Base-by-base conservation (phyloP, 2,329 filamentous ascomycete genomes). In the Ophiocordyceps unilateralis region DNA sequence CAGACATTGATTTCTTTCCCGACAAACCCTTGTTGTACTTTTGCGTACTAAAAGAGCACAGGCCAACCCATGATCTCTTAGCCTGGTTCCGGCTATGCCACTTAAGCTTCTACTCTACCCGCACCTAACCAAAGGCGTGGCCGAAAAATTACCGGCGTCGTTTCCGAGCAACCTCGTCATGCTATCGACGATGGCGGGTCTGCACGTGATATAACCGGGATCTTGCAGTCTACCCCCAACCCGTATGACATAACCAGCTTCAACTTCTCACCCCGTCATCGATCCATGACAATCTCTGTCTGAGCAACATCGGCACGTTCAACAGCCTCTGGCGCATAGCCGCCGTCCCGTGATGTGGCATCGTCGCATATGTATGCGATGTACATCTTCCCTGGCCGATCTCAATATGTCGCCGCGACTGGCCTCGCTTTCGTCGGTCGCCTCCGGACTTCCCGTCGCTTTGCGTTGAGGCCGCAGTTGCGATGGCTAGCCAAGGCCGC, bases 371-470 rank as follows among this genome's bases (percentile, higher is more conserved):
- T 59, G 50, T 54, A 48, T 47, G 56, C 58, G 51, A 54, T 62
- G 39, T 44, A 48, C 46, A 48, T 53, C 44, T 49, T 50, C 43
- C 52, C 53, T 55, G 57, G 62, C 47, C 62, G 55, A 46, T 48
- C 66, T 49, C 57, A 58, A 55, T 62, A 60, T 55, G 59, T 59
- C 49, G 54, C 64, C 43, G 61, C 61, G 39, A 59, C 66, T 48
- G 62, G 62, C 59, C 70, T 74, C 57, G 59, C 70, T 49, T 69
- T 66, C 48, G 61, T 74, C 47, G 71, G 63, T 57, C 72, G 58
- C 51, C 65, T 67, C 50, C 63, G 64, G 43, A 62, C 66, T 43
- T 63, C 62, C 46, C 57, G 54, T 47, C 62, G 55, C 40, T 54
- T 56, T 46, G 51, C 52, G 47, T 60, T 56, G 54, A 54, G 57